These are phyloP conservation scores for Alternaria hordeiaustralica DNA, from an alignment of 2,329 filamentous ascomycete genomes.

Conservation along the genomic window DNA sequence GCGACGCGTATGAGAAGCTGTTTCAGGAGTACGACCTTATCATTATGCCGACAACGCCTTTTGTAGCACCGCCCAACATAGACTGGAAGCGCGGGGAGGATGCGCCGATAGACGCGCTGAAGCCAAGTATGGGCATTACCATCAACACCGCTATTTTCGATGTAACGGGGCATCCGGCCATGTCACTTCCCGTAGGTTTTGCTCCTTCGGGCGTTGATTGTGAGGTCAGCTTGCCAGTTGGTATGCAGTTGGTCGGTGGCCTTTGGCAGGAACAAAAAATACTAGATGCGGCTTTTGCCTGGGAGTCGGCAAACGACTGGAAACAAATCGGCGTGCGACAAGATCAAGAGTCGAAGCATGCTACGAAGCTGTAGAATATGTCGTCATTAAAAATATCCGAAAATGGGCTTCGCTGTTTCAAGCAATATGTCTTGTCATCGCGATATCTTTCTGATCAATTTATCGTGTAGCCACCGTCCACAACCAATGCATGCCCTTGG, in stretches of 20 bases:
- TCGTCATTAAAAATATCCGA: neutral
- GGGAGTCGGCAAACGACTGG: conserved; percentile 40
- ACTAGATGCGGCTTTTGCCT: conserved; percentile 34
- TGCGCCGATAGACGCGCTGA: conserved; percentile 35
- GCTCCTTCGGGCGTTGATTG: conserved; percentile 27
- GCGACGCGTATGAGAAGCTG: conserved; percentile 48
- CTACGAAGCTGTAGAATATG: conserved; percentile 17
- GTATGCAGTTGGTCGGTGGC: conserved; percentile 50
- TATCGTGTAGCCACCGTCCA: conserved; percentile 53
- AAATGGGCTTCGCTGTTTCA: neutral
- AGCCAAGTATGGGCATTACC: conserved; percentile 38
- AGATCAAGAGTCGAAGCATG: conserved; percentile 9
- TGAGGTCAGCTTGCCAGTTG: conserved; percentile 42
- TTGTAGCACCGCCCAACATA: conserved; percentile 29
- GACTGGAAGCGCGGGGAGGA: conserved; percentile 37
- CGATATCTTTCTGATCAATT: conserved; percentile 18
- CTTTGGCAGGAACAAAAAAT: conserved; percentile 48
- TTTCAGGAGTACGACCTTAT: conserved; percentile 50
- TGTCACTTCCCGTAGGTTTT: conserved; percentile 38
- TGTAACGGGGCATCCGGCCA: conserved; percentile 40
- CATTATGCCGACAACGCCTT: conserved; percentile 50
- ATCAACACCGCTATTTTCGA: conserved; percentile 41
- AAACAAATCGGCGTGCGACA: conserved; percentile 9
- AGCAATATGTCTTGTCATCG: neutral
- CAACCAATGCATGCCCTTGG: conserved; percentile 56